Base-by-base conservation (phyloP, 106 monocot species). In the Dendrobium chrysotoxum region DNA sequence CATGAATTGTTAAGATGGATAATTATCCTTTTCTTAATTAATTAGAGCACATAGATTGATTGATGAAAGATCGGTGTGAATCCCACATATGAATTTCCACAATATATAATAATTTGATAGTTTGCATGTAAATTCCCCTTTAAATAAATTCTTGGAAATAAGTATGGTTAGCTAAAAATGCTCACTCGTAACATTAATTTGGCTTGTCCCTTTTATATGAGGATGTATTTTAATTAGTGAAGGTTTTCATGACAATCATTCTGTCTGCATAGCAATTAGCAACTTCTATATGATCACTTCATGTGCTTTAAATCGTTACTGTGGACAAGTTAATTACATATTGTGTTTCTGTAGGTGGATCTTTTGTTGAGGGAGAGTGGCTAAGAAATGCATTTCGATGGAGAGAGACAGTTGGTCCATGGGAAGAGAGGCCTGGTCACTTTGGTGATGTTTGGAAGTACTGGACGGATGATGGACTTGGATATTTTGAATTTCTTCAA, bases 381-480 rank as follows among this genome's bases (percentile, higher is more conserved):
- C 83, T 98, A 76, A 86, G 92, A 79, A 98, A 98, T 88, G 98
- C 98, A 78, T 98, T 92, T 75, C 83, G 98, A 40, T 95, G 95
- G 98, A 95, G 81, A 72, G 92, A 89, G 81, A 82, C 90, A 5
- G 83, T 98, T 83, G 95, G 94, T 70, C 89, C 98, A 61, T 98
- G 98, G 98, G 98, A 98, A 86, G 92, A 98, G 79, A 91, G 98
- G 77, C 95, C 98, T 57, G 98, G 98, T 28, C 98, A 98, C 81
- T 98, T 92, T 80, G 86, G 86, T 73, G 98, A 98, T 85, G 89
- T 95, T 84, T 98, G 98, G 95, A 88, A 81, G 80, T 98, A 98
- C 47, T 98, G 98, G 98, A 98, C 92, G 53, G 98, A 98, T 84
- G 98, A 98, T 92, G 98, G 98, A n/a, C 85, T 98, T 25, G 98